phyloP scores from a whole-genome alignment of 23 red algal genomes.

The Agarophyton chilense region DNA sequence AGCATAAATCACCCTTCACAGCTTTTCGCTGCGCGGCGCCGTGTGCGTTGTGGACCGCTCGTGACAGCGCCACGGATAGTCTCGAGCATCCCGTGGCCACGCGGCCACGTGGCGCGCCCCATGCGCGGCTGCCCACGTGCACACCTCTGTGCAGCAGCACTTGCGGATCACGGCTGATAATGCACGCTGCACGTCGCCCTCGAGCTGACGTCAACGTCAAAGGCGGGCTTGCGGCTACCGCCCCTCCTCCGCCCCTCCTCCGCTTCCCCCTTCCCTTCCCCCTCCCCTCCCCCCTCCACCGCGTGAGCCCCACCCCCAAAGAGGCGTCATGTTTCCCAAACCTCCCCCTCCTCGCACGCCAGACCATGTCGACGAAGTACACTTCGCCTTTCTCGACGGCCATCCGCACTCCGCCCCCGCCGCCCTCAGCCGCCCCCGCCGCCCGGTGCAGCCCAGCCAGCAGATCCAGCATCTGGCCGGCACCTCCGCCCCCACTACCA shows the following conservation, averaged over 20 bases:
- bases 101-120: too few relatives aligned
- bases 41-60: too few relatives aligned
- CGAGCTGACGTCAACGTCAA: too few relatives aligned
- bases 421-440: background rate
- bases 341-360: background rate
- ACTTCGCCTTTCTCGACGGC: constrained; percentile 79
- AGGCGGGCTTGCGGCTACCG: too few relatives aligned
- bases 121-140: too few relatives aligned
- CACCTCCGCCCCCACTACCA: constrained; percentile 28
- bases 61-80: too few relatives aligned
- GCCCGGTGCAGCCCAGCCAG: background rate
- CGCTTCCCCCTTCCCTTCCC: background rate
- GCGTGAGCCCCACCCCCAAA: background rate
- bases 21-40: too few relatives aligned
- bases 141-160: too few relatives aligned
- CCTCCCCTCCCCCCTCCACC: background rate
- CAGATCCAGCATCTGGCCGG: constrained; percentile 68
- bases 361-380: constrained; percentile 77
- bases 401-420: constrained; percentile 42
- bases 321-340: constrained; percentile 8
- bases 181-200: too few relatives aligned
- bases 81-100: too few relatives aligned
- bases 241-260: too few relatives aligned
- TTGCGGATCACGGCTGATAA: background rate
- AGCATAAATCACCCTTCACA: too few relatives aligned